These are phyloP conservation scores for Nothophaeocryptopus gaeumannii DNA, from an alignment of 2,329 filamentous ascomycete genomes.

Conservation along the genomic window DNA sequence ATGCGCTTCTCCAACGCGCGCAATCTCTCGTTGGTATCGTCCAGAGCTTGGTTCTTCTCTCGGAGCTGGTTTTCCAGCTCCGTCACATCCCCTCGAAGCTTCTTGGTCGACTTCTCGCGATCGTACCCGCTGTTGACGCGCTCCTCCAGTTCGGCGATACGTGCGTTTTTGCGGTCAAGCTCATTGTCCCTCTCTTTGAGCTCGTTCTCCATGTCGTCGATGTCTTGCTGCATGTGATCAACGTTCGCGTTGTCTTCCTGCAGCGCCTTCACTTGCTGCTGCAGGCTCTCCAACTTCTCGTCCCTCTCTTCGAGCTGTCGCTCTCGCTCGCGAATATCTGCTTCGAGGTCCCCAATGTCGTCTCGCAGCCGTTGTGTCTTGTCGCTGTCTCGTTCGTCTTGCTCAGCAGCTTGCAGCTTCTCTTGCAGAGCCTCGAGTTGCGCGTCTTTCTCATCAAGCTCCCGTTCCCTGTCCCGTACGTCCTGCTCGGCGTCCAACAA, in stretches of 20 bases:
- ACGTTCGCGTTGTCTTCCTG: constrained; percentile 46
- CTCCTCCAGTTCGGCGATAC: constrained; percentile 34
- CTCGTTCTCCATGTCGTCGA: constrained; percentile 51
- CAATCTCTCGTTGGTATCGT: constrained; percentile 34
- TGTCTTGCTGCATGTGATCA: constrained; percentile 58
- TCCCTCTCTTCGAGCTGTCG: constrained; percentile 37
- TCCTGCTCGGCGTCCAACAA: constrained; percentile 50
- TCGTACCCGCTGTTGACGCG: constrained; percentile 32
- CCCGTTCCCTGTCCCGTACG: constrained; percentile 49
- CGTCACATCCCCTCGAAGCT: constrained; percentile 36
- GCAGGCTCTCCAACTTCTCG: constrained; percentile 51
- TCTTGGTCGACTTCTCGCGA: constrained; percentile 38
- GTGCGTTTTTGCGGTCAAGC: constrained; percentile 30
- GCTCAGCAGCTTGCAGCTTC: constrained; percentile 38
- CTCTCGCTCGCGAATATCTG: constrained; percentile 51
- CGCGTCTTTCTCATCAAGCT: constrained; percentile 43
- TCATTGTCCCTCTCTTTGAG: constrained; percentile 50
- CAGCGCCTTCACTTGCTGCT: constrained; percentile 39
- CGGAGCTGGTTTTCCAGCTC: constrained; percentile 36
- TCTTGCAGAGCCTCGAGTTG: constrained; percentile 48
- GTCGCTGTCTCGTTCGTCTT: constrained; percentile 33
- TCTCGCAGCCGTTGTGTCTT: constrained; percentile 42
- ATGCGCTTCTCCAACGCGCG: constrained; percentile 34
- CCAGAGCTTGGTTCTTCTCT: constrained; percentile 35
- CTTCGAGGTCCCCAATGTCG: constrained; percentile 50